These are phyloP conservation scores for Rachicladosporium sp. DNA, from an alignment of 2,329 filamentous ascomycete species.

Conservation along the genomic window DNA sequence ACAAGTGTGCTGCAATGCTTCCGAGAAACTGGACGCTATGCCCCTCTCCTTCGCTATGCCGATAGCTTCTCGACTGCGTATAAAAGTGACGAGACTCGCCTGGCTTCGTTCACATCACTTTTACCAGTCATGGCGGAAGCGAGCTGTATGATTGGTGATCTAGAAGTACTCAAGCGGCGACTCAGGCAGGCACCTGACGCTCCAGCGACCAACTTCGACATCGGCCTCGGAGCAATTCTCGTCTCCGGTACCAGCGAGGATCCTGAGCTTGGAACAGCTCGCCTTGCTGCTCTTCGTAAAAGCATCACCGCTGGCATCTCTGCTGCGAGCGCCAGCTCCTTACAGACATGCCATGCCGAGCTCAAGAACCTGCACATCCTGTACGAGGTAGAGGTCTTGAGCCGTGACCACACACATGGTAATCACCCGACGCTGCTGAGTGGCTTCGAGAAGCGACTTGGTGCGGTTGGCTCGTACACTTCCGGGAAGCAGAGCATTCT, in stretches of 20 bases:
- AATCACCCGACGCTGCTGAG: constrained; percentile 6
- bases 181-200: constrained; percentile 10
- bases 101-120: constrained; percentile 27
- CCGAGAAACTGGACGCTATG: constrained; percentile 86
- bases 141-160: constrained; percentile 78
- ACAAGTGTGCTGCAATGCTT: constrained; percentile 76
- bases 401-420: constrained; percentile 12
- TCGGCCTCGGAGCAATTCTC: constrained; percentile 60
- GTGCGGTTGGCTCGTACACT: constrained; percentile 76
- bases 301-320: constrained; percentile 64
- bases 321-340: constrained; percentile 61
- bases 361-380: constrained; percentile 78
- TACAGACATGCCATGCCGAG: constrained; percentile 74
- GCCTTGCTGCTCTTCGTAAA: constrained; percentile 54
- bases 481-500: constrained; percentile 90
- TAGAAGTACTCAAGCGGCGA: constrained; percentile 61
- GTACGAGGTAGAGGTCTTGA: constrained; percentile 71
- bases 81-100: constrained; percentile 24
- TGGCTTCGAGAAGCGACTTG: constrained; percentile 63
- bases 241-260: constrained; percentile 44
- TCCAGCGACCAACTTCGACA: constrained; percentile 58
- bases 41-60: constrained; percentile 62
- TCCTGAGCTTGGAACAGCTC: constrained; percentile 41
- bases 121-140: constrained; percentile 75
- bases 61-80: constrained; percentile 51